Evolutionary conservation across 495 filamentous ascomycete genomes (phyloP), one percentile per base, ranked within the genome.

Genomic region (Daldinia concentrica): DNA sequence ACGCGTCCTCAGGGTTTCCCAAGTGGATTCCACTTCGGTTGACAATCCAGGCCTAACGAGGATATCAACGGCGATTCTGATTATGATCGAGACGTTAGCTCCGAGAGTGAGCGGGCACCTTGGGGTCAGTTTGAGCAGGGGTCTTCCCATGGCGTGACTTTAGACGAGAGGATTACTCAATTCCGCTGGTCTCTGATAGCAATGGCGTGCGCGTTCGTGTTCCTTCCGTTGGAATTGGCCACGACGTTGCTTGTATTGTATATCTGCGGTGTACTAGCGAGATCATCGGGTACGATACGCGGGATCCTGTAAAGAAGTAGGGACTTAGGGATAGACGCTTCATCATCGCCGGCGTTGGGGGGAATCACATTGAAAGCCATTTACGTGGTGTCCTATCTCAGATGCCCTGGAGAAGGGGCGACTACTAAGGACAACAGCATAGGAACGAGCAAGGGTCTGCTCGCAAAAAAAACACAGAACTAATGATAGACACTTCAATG

Each of bases 1-100:
- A 51, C 76, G 24, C 75, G 82, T 39, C 58, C 78, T 4, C 81
- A 80, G 12, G 77, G 80, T 22, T 80, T 74, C 69, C 75, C 76
- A 22, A 63, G 76, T 34, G 76, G 79, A n/a, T 85, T 84, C 79
- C 80, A 82, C 51, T 84, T 79, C 71, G 77, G 76, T 64, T 85
- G 82, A 85, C 82, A 84, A 82, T 73, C 82, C 76, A 64, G 78
- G 41, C 62, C 75, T 41, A 77, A 76, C 34, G 68, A 72, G 24
- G 77, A 69, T 61, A 66, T 76, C 41, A 17, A 68, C 39, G 69
- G 62, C 51, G 66, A 67, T 52, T 69, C 66, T 56, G 74, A 74
- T 43, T 59, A 15, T 54, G 66, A 75, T 43, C 50, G 50, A 37
- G 58, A 59, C 9, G 22, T 29, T 51, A 45, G 14, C 27, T 70